Evolutionary conservation across 441 rosid genomes (phyloP).

Genomic region (Kokia cookei): DNA sequence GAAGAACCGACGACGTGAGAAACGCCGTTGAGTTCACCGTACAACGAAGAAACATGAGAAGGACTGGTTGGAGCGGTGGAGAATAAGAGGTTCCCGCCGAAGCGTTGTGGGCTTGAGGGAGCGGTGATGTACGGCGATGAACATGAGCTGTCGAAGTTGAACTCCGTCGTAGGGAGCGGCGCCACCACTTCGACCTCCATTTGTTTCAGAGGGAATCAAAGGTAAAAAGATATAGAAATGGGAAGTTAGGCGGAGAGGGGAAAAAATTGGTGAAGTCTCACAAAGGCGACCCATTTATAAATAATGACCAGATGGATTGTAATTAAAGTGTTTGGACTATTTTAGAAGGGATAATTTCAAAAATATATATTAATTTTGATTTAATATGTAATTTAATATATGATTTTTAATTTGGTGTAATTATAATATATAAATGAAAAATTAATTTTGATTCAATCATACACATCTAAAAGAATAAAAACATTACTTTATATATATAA

Average conservation of each 20-base stretch:
- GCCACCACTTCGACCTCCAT: constrained; percentile 53
- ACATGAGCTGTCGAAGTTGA: constrained; percentile 62
- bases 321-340: no score
- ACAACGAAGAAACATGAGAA: constrained; percentile 25
- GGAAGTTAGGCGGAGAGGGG: not conserved
- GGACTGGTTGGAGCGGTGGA: constrained; percentile 72
- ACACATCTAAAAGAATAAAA: no score
- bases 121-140: constrained; percentile 91
- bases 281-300: constrained; percentile 35
- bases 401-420: fast-evolving
- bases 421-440: no score
- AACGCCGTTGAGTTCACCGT: constrained; percentile 5
- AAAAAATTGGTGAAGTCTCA: constrained; percentile 2
- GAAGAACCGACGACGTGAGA: constrained; percentile 11
- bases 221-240: not conserved
- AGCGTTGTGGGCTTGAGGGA: constrained; percentile 78
- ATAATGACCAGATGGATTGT: not conserved
- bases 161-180: constrained; percentile 35
- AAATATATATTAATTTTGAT: no score
- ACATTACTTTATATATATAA: no score
- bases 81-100: constrained; percentile 49
- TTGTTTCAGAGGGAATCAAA: not conserved
- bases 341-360: no score
- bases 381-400: no score
- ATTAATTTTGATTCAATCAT: no score